Conservation (phyloP, 306 rosid species). For the Casuarina glauca region DNA sequence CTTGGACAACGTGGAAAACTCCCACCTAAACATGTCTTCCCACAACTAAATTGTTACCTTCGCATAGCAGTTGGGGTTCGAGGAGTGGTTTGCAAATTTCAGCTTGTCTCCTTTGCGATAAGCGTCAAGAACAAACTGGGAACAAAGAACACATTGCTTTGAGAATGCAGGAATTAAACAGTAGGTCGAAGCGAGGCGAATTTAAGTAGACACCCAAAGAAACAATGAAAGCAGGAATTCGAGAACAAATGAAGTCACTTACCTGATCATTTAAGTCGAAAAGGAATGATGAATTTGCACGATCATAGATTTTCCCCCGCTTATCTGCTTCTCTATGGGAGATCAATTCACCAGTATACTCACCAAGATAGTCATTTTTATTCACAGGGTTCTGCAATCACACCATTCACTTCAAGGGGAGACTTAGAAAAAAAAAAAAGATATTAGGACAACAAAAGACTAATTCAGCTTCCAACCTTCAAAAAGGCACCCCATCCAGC, state of each 20-base stretch:
- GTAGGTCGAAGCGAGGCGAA: slow-evolving; percentile 1
- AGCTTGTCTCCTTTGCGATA: slow-evolving; percentile 98
- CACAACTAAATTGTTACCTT: slow-evolving; percentile 43
- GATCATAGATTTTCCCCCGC: slow-evolving; percentile 97
- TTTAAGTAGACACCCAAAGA: slow-evolving; percentile 15
- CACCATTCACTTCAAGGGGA: slow-evolving; percentile 35
- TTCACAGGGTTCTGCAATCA: slow-evolving; percentile 84
- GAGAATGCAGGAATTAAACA: slow-evolving; percentile 9
- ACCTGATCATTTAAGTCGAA: slow-evolving; percentile 99
- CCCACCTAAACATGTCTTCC: too few relatives aligned
- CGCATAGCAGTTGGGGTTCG: slow-evolving; percentile 92
- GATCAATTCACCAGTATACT: slow-evolving; percentile 92
- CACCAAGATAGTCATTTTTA: slow-evolving; percentile 96
- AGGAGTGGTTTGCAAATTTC: slow-evolving; percentile 96
- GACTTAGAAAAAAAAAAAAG: slow-evolving; percentile 1
- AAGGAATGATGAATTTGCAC: slow-evolving; percentile 95
- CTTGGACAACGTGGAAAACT: too few relatives aligned
- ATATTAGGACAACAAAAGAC: slow-evolving; percentile 17
- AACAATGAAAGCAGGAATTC: slow-evolving; percentile 7
- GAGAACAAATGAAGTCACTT: slow-evolving; percentile 29
- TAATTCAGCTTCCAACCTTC: slow-evolving; percentile 54
- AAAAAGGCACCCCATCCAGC: slow-evolving; percentile 99
- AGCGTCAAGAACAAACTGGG: slow-evolving; percentile 93
- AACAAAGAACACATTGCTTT: slow-evolving; percentile 34
- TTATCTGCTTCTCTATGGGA: slow-evolving; percentile 97